phyloP scores from a whole-genome alignment of 2,329 filamentous ascomycete species.

The Madurella mycetomatis region DNA sequence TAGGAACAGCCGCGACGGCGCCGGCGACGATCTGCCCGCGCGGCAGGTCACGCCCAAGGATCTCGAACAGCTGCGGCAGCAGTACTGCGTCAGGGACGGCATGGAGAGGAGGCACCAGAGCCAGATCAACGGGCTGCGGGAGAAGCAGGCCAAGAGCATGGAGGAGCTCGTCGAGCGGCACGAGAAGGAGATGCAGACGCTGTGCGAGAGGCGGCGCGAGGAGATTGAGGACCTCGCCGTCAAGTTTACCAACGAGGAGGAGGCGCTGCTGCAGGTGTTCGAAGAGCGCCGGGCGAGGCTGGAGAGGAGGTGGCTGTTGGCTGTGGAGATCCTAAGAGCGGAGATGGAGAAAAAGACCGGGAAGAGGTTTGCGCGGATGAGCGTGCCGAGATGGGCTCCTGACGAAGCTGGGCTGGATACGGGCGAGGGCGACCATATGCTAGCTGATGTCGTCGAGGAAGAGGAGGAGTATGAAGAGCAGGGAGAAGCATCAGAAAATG shows the following conservation, averaged over 20 bases:
- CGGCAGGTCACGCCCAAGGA: constrained; percentile 57
- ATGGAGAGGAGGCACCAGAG: constrained; percentile 56
- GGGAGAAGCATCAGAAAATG: not conserved
- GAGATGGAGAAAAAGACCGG: constrained; percentile 46
- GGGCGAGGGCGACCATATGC: too few relatives aligned
- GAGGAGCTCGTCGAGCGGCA: constrained; percentile 55
- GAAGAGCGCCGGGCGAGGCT: constrained; percentile 41
- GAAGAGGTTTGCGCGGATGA: constrained; percentile 39
- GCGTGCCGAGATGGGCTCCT: constrained; percentile 38
- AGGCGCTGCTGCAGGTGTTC: constrained; percentile 43
- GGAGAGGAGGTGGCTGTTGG: constrained; percentile 48
- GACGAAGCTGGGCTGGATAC: not conserved
- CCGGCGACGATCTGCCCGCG: constrained; percentile 36
- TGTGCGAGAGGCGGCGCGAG: constrained; percentile 42
- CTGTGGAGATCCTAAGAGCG: constrained; percentile 49
- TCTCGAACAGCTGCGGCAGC: constrained; percentile 54
- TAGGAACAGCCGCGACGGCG: not conserved
- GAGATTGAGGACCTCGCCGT: constrained; percentile 47
- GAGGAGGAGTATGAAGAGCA: not conserved
- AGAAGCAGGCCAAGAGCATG: constrained; percentile 58
- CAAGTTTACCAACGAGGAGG: constrained; percentile 47
- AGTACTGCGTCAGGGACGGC: constrained; percentile 57
- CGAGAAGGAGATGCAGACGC: constrained; percentile 44
- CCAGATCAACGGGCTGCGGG: constrained; percentile 62
- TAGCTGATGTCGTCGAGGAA: too few relatives aligned